Evolutionary conservation across 139 green algal genomes (phyloP).

Genomic region (Asterochloris sp.): DNA sequence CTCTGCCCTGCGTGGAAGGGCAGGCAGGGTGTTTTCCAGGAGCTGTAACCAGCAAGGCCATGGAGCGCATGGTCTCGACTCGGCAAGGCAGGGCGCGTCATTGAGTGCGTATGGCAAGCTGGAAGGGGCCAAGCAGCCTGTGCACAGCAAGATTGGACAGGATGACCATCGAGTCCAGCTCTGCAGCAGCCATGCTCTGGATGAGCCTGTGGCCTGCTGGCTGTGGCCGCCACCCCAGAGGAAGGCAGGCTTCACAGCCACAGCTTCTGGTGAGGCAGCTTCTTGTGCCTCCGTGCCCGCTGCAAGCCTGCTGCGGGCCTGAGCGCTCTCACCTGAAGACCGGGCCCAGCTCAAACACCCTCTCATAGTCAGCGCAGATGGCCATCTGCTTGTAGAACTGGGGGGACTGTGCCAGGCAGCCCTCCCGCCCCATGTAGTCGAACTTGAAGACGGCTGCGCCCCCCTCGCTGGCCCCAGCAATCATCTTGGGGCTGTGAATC

Average conservation of each 20-base stretch:
- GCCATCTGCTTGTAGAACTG: slow-evolving; percentile 99
- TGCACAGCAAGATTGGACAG: too few species aligned
- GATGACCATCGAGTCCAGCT: too few species aligned
- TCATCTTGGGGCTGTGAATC: slow-evolving; percentile 97
- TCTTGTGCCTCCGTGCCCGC: background rate
- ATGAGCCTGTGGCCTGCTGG: too few species aligned
- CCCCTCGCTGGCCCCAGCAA: slow-evolving; percentile 83
- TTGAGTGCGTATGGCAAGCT: too few species aligned
- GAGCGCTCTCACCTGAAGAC: slow-evolving; percentile 81
- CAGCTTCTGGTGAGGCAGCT: background rate
- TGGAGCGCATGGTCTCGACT: too few species aligned
- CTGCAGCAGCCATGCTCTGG: too few species aligned
- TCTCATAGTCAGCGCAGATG: slow-evolving; percentile 86
- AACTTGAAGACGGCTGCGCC: slow-evolving; percentile 91
- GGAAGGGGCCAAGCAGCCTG: too few species aligned
- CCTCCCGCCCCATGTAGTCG: slow-evolving; percentile 91
- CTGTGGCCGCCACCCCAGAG: too few species aligned
- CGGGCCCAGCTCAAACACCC: slow-evolving; percentile 96
- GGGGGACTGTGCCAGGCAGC: slow-evolving; percentile 92
- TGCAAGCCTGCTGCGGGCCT: background rate
- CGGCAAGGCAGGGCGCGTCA: too few species aligned
- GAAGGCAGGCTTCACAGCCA: too few species aligned
- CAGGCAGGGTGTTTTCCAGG: too few species aligned
- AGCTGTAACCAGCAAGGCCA: too few species aligned
- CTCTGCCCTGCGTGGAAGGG: slow-evolving; percentile 68